A percentile compares a stretch with the other conserved stretches of the same genome.
Conservation (phyloP, 2,329 filamentous ascomycete species). For the Coleophoma cylindrospora region DNA sequence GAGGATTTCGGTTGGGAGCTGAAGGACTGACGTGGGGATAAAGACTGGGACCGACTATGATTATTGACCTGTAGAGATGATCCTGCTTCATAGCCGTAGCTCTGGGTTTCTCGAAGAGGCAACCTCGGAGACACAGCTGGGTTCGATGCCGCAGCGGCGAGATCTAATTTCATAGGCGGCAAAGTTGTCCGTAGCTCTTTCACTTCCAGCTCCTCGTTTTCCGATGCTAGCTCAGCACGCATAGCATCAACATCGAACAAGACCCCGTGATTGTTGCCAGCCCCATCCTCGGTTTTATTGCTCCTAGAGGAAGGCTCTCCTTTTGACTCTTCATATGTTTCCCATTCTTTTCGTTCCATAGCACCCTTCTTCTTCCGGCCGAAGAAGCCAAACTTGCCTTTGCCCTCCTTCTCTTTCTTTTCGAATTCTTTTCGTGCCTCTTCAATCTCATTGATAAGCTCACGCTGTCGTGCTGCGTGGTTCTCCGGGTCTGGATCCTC, state of each 20-base stretch:
- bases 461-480: slow-evolving; percentile 78
- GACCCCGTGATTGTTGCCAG: slow-evolving; percentile 40
- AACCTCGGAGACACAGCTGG: slow-evolving; percentile 12
- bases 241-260: slow-evolving; percentile 97
- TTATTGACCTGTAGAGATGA: slow-evolving; percentile 19
- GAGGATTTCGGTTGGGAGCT: slow-evolving; percentile 14
- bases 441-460: slow-evolving; percentile 95
- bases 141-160: slow-evolving; percentile 23
- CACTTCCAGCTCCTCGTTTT: slow-evolving; percentile 45
- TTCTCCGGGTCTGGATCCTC: slow-evolving; percentile 97
- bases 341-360: slow-evolving; percentile 81
- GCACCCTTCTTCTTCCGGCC: slow-evolving; percentile 69
- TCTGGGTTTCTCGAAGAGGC: slow-evolving; percentile 40
- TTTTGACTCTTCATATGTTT: slow-evolving; percentile 79
- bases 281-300: slow-evolving; percentile 18
- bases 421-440: slow-evolving; percentile 86
- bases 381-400: slow-evolving; percentile 68
- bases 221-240: slow-evolving; percentile 67
- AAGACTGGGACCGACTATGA: slow-evolving; percentile 16
- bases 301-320: slow-evolving; percentile 30
- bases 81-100: slow-evolving; percentile 30
- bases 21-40: slow-evolving; percentile 21
- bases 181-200: slow-evolving; percentile 83
- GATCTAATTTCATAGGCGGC: slow-evolving; percentile 79
- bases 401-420: slow-evolving; percentile 64